phyloP scores from a whole-genome alignment of 2,329 filamentous ascomycete genomes.

The Botrytis fabae region DNA sequence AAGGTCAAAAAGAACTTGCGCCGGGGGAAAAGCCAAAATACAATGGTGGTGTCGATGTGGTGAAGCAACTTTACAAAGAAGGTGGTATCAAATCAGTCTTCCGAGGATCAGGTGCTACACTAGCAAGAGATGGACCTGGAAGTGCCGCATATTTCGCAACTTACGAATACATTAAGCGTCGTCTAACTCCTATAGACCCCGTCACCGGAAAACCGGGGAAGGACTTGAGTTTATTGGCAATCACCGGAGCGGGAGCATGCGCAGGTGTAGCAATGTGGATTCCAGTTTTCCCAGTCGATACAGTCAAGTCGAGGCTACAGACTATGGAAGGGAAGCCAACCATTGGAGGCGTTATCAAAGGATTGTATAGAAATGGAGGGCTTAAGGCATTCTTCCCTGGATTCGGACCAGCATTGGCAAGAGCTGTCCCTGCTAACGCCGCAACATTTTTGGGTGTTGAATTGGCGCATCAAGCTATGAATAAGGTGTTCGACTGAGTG shows the following conservation, averaged over 20 bases:
- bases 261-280: slow-evolving; percentile 99
- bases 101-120: slow-evolving; percentile 83
- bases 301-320: slow-evolving; percentile 91
- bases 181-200: slow-evolving; percentile 78
- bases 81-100: slow-evolving; percentile 91
- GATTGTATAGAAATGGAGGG: slow-evolving; percentile 82
- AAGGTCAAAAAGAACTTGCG: slow-evolving; percentile 81
- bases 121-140: slow-evolving; percentile 90
- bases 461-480: slow-evolving; percentile 80
- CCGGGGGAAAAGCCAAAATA: slow-evolving; percentile 94
- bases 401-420: slow-evolving; percentile 85
- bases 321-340: slow-evolving; percentile 84
- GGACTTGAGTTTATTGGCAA: slow-evolving; percentile 75
- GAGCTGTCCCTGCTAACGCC: slow-evolving; percentile 93
- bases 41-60: slow-evolving; percentile 82
- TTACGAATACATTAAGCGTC: slow-evolving; percentile 93
- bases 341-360: slow-evolving; percentile 74
- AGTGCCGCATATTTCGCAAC: slow-evolving; percentile 95
- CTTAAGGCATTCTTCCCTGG: slow-evolving; percentile 95
- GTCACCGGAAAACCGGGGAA: slow-evolving; percentile 70
- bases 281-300: slow-evolving; percentile 96
- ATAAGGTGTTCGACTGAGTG: slow-evolving; percentile 62
- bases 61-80: slow-evolving; percentile 87
- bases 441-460: slow-evolving; percentile 90
- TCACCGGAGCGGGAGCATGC: slow-evolving; percentile 83